Evolutionary conservation across 371 early-diverging fungal genomes (phyloP).

Genomic region (Astathelohania contejeani): DNA sequence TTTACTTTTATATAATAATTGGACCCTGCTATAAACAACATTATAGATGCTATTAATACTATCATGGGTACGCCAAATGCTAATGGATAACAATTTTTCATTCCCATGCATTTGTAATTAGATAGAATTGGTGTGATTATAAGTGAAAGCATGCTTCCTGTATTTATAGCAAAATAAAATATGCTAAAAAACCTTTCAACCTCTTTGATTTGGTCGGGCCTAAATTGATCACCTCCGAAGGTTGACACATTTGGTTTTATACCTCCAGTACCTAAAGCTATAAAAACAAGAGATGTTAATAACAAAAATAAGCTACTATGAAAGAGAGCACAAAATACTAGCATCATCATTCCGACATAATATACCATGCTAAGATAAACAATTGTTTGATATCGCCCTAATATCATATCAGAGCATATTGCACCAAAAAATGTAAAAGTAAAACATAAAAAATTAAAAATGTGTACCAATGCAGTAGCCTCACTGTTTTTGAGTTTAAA

Average conservation of each 20-base stretch:
- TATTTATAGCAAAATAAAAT: conserved; percentile 67
- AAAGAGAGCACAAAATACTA: conserved; percentile 52
- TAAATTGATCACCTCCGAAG: conserved; percentile 59
- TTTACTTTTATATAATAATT: conserved; percentile 10
- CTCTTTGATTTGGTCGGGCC: conserved; percentile 25
- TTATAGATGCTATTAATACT: conserved; percentile 31
- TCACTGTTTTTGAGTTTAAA: conserved; percentile 9
- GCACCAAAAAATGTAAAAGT: conserved; percentile 63
- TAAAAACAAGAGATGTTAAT: conserved; percentile 56
- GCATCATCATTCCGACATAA: conserved; percentile 57
- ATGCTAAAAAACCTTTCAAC: conserved; percentile 54
- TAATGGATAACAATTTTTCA: conserved; percentile 37
- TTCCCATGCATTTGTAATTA: conserved; percentile 29
- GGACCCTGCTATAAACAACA: conserved; percentile 34
- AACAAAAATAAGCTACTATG: conserved; percentile 57
- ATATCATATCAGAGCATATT: conserved; percentile 60
- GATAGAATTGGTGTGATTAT: conserved; percentile 11
- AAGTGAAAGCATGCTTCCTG: conserved; percentile 53
- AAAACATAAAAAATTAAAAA: conserved; percentile 65
- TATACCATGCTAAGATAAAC: conserved; percentile 57
- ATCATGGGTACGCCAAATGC: conserved; percentile 43
- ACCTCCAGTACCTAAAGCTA: conserved; percentile 68
- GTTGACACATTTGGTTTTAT: conserved; percentile 63
- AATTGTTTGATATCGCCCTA: conserved; percentile 66
- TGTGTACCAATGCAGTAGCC: conserved; percentile 52